Evolutionary conservation across 495 filamentous ascomycete genomes (phyloP).

Genomic region (Podospora didyma): DNA sequence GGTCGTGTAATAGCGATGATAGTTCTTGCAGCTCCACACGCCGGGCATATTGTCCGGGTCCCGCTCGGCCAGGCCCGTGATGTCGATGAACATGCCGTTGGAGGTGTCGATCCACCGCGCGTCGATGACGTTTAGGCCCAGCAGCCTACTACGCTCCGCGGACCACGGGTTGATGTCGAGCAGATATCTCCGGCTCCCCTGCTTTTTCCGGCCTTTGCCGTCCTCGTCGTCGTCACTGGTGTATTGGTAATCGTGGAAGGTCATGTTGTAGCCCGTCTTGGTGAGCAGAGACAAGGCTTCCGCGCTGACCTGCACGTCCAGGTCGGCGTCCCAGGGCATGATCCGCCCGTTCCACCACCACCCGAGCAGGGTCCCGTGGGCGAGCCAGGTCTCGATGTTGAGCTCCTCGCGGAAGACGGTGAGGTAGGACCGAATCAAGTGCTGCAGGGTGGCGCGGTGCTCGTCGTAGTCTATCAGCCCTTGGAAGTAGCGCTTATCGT

Average conservation of each 20-base stretch:
- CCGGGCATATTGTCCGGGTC: conserved; percentile 54
- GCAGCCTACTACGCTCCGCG: conserved; percentile 53
- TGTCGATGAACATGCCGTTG: conserved; percentile 82
- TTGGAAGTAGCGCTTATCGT: conserved; percentile 67
- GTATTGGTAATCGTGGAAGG: conserved; percentile 56
- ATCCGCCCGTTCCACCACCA: conserved; percentile 91
- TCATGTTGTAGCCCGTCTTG: conserved; percentile 57
- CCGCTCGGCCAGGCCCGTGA: conserved; percentile 75
- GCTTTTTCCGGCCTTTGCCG: not conserved
- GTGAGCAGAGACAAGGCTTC: conserved; percentile 60
- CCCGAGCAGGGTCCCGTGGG: conserved; percentile 79
- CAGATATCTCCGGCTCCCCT: conserved; percentile 49
- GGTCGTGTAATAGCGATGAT: conserved; percentile 62
- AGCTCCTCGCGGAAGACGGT: conserved; percentile 58
- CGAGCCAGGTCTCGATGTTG: conserved; percentile 77
- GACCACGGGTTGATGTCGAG: conserved; percentile 76
- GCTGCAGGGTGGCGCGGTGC: conserved; percentile 57
- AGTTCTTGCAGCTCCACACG: conserved; percentile 80
- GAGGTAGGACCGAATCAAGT: conserved; percentile 73
- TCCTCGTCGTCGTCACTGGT: conserved; percentile 25
- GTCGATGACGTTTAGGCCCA: conserved; percentile 78
- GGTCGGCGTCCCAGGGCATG: conserved; percentile 84
- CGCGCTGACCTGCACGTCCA: conserved; percentile 75
- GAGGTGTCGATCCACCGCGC: conserved; percentile 76
- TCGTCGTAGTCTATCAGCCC: conserved; percentile 57